Base-by-base conservation (phyloP, 2,329 filamentous ascomycete species). In the Dactylellina parvicollis region DNA sequence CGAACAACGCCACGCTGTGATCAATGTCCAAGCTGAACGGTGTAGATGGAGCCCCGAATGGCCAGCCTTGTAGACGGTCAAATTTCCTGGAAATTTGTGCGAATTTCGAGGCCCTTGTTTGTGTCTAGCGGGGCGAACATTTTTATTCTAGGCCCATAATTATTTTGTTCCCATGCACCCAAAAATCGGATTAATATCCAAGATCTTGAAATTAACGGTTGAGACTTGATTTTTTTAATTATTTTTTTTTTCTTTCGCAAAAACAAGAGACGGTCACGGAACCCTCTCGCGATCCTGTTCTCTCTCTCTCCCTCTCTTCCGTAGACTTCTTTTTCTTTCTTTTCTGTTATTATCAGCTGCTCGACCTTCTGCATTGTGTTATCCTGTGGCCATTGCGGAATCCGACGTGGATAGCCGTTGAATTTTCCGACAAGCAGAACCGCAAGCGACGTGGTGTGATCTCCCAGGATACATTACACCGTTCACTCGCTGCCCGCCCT, bases 381-480 rank as follows among this genome's bases (percentile, higher is more conserved):
- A 36, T 56, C 57, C 44, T 61, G 18, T 40, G 30, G 60, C 42
- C 52, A 56, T 52, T 69, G 36, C 42, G 32, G 18, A 46, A 59
- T 52, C 67, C 59, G 57, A 72, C 56, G 59, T 57, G 50, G 65
- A 61, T 70, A 70, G 30, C 56, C 47, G 65, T 70, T 61, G 55
- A 61, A 70, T 70, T 70, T 70, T 61, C 65, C 55, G 57, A 59
- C 50, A 65, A 65, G 59, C 44, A 65, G 67, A 72, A 72, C 50
- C 67, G 60, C 54, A 72, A 72, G 67, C 67, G 67, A 72, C 67
- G 67, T 72, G 67, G 67, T 72, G 67, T 72, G 67, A 72, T 72
- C 50, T 50, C 22, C 40, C 65, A 57, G 61, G 61, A 66, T 66
- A 66, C 16, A 36, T 38, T 9, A 8, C 40, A 18, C 42, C 18